A percentile compares a stretch with the other conserved stretches of the same genome.
Evolutionary conservation across 2,329 filamentous ascomycete genomes (phyloP).

Genomic region (Aschersonia sp.): DNA sequence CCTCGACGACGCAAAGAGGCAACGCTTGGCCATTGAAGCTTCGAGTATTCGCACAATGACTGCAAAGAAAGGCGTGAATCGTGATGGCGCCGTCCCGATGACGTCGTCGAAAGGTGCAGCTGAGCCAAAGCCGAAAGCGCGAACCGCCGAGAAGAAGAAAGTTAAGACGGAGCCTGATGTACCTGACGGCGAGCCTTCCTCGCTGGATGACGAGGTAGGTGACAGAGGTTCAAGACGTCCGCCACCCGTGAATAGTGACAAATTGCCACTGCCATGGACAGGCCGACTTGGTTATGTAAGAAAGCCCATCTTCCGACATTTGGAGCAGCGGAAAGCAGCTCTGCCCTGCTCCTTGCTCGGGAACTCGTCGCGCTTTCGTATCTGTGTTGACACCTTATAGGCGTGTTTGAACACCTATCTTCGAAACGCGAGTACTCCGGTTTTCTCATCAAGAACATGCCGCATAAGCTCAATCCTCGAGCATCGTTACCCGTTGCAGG

Average conservation of each 20-base stretch:
- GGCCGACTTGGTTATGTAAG: conserved; percentile 78
- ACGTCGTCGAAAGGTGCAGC: not conserved
- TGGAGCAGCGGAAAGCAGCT: too few relatives aligned
- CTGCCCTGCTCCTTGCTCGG: too few relatives aligned
- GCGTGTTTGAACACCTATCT: conserved; percentile 90
- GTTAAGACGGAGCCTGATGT: not conserved
- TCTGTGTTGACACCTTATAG: conserved; percentile 19
- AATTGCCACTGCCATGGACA: conserved; percentile 78
- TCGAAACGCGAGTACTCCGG: conserved; percentile 62
- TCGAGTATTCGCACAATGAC: conserved; percentile 14
- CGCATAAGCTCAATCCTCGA: conserved; percentile 83
- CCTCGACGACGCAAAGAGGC: conserved; percentile 25
- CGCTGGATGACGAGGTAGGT: conserved; percentile 2
- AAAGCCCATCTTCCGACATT: not conserved
- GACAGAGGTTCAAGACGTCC: conserved; percentile 36
- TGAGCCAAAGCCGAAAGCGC: not conserved
- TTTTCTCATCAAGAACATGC: conserved; percentile 86
- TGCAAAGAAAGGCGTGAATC: not conserved
- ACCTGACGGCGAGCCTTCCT: not conserved
- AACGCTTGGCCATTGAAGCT: conserved; percentile 31
- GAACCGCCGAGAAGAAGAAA: not conserved
- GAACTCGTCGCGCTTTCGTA: too few relatives aligned
- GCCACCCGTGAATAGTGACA: conserved; percentile 69
- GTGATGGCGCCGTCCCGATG: not conserved
- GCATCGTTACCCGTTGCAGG: conserved; percentile 65